phyloP scores from a whole-genome alignment of 176 grass and related monocot genomes.

The Poa annua region DNA sequence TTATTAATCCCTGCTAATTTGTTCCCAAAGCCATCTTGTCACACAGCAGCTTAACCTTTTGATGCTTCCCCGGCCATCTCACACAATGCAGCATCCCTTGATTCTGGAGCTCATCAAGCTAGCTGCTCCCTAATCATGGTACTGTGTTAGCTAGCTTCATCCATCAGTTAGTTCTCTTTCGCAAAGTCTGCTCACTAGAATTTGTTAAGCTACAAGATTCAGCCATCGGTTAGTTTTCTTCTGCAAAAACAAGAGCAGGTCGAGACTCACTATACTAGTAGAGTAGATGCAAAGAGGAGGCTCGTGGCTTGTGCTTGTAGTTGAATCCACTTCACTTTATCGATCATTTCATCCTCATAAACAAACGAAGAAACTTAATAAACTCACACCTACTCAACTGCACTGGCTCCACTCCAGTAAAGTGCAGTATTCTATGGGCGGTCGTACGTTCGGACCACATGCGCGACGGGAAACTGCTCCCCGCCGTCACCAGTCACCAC shows the following conservation, averaged over 20 bases:
- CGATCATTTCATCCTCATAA: background rate
- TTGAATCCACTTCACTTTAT: background rate
- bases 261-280: background rate
- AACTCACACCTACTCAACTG: slow-evolving; percentile 19
- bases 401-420: background rate
- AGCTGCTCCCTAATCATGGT: slow-evolving; percentile 27
- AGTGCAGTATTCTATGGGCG: background rate
- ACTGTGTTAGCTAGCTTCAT: background rate
- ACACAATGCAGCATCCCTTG: slow-evolving; percentile 5
- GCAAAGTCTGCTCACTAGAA: too few species aligned
- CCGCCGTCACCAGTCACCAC: background rate
- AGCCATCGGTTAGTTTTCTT: background rate
- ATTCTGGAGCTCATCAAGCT: slow-evolving; percentile 34
- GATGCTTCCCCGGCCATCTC: background rate
- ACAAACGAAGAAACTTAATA: background rate
- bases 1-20: background rate
- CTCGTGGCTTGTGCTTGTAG: slow-evolving; percentile 4
- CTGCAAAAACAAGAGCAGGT: background rate
- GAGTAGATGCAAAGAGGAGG: slow-evolving; percentile 13
- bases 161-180: background rate
- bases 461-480: slow-evolving; percentile 33
- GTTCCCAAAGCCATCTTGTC: background rate
- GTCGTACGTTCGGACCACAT: slow-evolving; percentile 33
- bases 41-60: background rate
- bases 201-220: too few species aligned